Percentiles rank a stretch among this genome's conserved stretches.
These are phyloP conservation scores for Tricholoma matsutake DNA, from an alignment of 768 basidiomycete species.

Conservation along the genomic window DNA sequence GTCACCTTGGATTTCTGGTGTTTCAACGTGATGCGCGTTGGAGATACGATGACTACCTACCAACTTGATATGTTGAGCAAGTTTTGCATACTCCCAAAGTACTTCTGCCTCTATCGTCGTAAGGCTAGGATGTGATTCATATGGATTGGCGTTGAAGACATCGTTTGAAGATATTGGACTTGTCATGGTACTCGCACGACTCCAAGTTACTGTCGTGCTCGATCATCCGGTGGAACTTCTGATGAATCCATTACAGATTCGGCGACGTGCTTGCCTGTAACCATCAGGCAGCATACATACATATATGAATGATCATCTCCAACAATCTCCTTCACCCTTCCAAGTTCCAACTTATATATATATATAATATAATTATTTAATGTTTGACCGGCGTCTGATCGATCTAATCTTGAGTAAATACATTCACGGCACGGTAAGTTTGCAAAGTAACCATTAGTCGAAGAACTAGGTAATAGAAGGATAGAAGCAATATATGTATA, in stretches of 20 bases:
- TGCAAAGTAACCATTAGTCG: no score
- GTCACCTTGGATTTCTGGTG: conserved; percentile 45
- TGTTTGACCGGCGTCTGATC: no score
- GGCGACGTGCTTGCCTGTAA: neutral
- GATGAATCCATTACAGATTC: neutral
- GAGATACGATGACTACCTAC: conserved; percentile 41
- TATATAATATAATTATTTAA: no score
- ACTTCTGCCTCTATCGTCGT: conserved; percentile 72
- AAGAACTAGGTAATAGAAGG: no score
- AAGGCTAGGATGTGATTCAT: conserved; percentile 65
- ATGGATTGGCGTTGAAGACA: conserved; percentile 64
- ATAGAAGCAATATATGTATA: no score
- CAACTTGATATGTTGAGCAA: conserved; percentile 75
- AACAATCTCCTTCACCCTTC: neutral
- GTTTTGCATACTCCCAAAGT: conserved; percentile 91
- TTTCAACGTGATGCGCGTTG: neutral
- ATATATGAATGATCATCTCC: neutral
- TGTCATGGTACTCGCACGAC: conserved; percentile 16
- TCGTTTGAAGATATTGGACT: conserved; percentile 29
- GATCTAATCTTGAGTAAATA: no score
- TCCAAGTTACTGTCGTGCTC: neutral
- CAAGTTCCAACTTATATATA: no score
- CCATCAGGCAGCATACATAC: neutral
- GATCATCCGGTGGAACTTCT: neutral
- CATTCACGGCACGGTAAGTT: no score